Base-by-base conservation (phyloP, 805 yeast genomes). In the Pichia nakasei region DNA sequence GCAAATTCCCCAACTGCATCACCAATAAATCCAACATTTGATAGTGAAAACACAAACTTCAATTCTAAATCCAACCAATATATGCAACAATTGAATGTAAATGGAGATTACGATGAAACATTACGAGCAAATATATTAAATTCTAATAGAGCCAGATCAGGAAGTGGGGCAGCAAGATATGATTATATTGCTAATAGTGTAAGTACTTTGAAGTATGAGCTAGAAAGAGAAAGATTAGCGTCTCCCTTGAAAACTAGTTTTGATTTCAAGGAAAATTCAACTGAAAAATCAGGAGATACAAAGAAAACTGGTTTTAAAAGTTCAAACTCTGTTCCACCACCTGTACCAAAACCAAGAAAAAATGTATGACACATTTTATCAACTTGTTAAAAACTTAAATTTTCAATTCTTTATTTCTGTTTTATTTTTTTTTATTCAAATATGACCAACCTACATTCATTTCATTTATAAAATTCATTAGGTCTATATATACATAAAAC, bases 151-250 rank as follows among this genome's bases (percentile, higher is more conserved):
- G 44, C 44, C n/a, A 44, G 50, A 41, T 45, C 53, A n/a, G 47
- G 47, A n/a, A 44, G 46, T 24, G 51, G 44, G 5, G 52, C 51
- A 17, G 48, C 44, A 18, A 49, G 63, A 17, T 59, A 59, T 44
- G 56, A 53, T 38, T 37, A 49, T 13, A 44, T 55, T 11, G 45
- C 58, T 5, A 49, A 50, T 26, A 55, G 48, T 42, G 43, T 57
- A 8, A 33, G 29, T 22, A 42, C 45, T 22, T 50, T 58, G 39
- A 54, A 50, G 18, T 46, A 48, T 21, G 48, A 45, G 35, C 19
- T 45, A 12, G 39, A 41, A 37, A 42, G 31, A 27, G 47, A 39
- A 19, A 41, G 43, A 26, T 17, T 43, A 9, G 18, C 37, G 9
- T 47, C 46, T 24, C 50, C 48, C 12, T 15, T 35, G 13, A 33